Base-by-base conservation (phyloP, 139 green algal species). In the Pleodorina starrii region DNA sequence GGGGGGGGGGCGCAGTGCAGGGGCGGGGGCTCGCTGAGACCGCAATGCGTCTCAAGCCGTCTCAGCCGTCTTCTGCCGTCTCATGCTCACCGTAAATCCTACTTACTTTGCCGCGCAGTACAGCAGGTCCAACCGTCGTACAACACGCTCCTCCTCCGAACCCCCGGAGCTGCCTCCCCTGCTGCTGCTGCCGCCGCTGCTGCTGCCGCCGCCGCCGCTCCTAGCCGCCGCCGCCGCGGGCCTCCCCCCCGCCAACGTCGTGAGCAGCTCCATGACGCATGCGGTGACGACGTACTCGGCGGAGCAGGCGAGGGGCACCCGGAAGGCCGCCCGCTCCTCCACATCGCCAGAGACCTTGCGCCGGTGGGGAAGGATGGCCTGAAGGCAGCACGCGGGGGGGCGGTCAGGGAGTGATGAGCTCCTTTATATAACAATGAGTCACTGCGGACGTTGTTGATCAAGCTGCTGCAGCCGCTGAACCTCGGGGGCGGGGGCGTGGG, bases 221-320 rank as follows among this genome's bases (percentile, higher is more conserved):
- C 50, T 19, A 1, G 78, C 54, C 57, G 44, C 74, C 35, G 44
- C 74, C n/a, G 74, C 76, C 23, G 40, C 76, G 9, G 44, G 44
- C 27, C 74, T 43, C 44, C 42, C 14, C 48, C 76, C 46, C 1
- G 76, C 50, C 36, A 44, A 0, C 5, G 87, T 77, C 21, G 66
- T 40, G 27, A 90, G n/a, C 76, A 90, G 57, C 87, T 90, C 87
- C 19, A 5, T 7, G 6, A 89, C 68, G 71, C 71, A 66, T 25
- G 68, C 59, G 7, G 36, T 69, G 14, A 59, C 66, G 50, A 73
- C 44, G 29, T 77, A n/a, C 72, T 89, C 84, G 19, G 72, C 40
- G 32, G 42, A 73, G 59, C 57, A 79, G 27, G 44, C 60, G 14
- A 60, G 59, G 5, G 59, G 80, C 57, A 76, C 80, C 25, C 59